A percentile compares a stretch with the other conserved stretches of the same genome.
These are phyloP conservation scores for Wallacemonas sp. DNA, from an alignment of 208 protist species.

Conservation along the genomic window DNA sequence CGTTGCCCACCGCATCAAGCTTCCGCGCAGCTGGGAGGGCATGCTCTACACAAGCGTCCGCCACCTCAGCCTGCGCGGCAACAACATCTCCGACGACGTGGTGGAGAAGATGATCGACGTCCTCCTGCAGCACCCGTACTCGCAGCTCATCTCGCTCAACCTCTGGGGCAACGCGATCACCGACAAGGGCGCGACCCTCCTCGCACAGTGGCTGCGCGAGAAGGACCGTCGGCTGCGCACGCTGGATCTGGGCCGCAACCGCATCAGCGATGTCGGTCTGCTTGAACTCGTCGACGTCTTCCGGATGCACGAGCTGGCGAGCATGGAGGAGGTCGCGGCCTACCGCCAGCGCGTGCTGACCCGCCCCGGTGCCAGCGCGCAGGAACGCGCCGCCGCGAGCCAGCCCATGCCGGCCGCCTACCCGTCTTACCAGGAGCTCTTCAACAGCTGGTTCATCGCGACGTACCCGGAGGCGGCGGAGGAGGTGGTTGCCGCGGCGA, in stretches of 20 bases:
- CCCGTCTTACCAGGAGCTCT: constrained; percentile 80
- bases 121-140: constrained; percentile 50
- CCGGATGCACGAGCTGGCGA: constrained; percentile 63
- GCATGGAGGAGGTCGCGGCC: constrained; percentile 42
- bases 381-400: constrained; percentile 36
- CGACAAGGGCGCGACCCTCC: constrained; percentile 51
- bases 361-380: constrained; percentile 46
- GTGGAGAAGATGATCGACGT: constrained; percentile 44
- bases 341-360: constrained; percentile 54
- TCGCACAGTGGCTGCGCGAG: constrained; percentile 57
- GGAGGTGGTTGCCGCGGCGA: background rate
- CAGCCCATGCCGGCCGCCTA: constrained; percentile 32
- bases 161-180: constrained; percentile 89
- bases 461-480: constrained; percentile 2
- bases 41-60: constrained; percentile 78
- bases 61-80: constrained; percentile 79
- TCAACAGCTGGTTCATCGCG: constrained; percentile 45
- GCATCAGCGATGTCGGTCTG: constrained; percentile 70
- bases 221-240: constrained; percentile 59
- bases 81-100: constrained; percentile 70
- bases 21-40: constrained; percentile 71
- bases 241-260: constrained; percentile 85
- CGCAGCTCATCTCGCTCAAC: constrained; percentile 79
- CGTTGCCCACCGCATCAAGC: constrained; percentile 52
- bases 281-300: constrained; percentile 65